Evolutionary conservation across 139 green algal genomes (phyloP), one percentile per base, ranked within the genome.

Genomic region (Bryopsis sp.): DNA sequence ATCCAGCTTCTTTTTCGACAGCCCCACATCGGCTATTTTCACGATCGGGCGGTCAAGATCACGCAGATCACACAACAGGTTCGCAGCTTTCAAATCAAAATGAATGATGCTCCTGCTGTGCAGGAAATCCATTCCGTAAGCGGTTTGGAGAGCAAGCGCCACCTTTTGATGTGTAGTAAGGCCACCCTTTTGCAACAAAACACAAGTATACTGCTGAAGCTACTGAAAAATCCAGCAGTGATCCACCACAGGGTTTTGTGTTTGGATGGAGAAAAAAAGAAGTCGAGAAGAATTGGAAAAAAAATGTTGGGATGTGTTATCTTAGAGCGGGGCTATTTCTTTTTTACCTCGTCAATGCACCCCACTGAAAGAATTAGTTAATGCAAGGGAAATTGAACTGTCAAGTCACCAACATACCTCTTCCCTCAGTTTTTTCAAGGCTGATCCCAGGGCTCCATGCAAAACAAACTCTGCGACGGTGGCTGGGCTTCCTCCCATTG

Each of bases 1-100:
- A 59, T 72, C 68, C 70, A 86, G 76, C 75, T 93, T 93, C 36
- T 76, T 66, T 74, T 89, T 85, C 48, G 68, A 82, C 36, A 92
- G 78, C 33, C 86, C 86, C 70, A 92, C 48, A 76, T 92, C 85
- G 0, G 78, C 85, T 28, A 92, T 85, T 72, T 92, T 90, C 46
- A 90, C 80, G 1, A 84, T 71, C 1, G 84, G 81, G 19, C 71
- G 63, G 59, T 58, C 50, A 1, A 80, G 76, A 63, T 88, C 79
- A 6, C 81, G 43, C 69, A 90, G 72, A 62, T 90, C 84, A 37
- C 79, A 86, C 65, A 90, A 72, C 69, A 90, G 71, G 72, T 90
- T 90, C 68, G 86, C 84, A 47, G 71, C 76, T 73, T 84, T 84
- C 32, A 86, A 67, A 71, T 84, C 78, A 59, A 83, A 82, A 71